Evolutionary conservation across 345 rosid species (phyloP).

Genomic region (Brassica incana): DNA sequence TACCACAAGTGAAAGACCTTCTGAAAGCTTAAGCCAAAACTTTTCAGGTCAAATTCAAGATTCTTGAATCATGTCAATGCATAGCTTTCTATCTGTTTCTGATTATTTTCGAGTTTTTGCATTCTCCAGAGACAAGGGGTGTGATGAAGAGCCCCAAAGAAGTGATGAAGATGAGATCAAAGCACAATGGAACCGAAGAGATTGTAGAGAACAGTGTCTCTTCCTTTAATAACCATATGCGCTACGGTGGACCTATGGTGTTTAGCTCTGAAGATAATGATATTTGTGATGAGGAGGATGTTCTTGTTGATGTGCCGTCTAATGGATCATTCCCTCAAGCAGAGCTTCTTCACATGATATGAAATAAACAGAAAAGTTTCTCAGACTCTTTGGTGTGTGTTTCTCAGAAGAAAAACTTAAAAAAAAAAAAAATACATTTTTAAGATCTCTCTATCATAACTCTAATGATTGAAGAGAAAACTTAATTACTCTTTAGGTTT

Average conservation of each 20-base stretch:
- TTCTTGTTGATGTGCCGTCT: conserved; percentile 83
- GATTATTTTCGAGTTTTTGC: conserved; percentile 15
- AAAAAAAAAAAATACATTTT: not conserved
- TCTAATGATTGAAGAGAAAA: conserved; percentile 27
- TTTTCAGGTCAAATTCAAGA: conserved; percentile 56
- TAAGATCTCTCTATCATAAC: conserved; percentile 15
- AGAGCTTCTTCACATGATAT: conserved; percentile 66
- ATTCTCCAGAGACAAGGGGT: conserved; percentile 55
- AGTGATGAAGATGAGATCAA: conserved; percentile 48
- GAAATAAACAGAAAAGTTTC: conserved; percentile 14
- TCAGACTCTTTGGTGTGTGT: conserved; percentile 29
- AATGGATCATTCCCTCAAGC: conserved; percentile 88
- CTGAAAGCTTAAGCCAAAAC: conserved; percentile 54
- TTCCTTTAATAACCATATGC: conserved; percentile 74
- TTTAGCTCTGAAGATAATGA: conserved; percentile 53
- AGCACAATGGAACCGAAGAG: conserved; percentile 53
- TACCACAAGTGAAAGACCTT: conserved; percentile 48
- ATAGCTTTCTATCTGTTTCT: conserved; percentile 25
- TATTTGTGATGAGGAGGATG: conserved; percentile 66
- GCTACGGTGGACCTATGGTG: conserved; percentile 57
- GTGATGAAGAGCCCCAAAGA: conserved; percentile 63
- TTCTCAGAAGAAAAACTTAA: conserved; percentile 33
- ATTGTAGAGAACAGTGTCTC: conserved; percentile 54
- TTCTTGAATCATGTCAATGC: conserved; percentile 7
- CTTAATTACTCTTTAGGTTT: conserved; percentile 1